Evolutionary conservation across 768 basidiomycete species (phyloP), one percentile per base, ranked within the genome.

Genomic region (Tricholomella constricta): DNA sequence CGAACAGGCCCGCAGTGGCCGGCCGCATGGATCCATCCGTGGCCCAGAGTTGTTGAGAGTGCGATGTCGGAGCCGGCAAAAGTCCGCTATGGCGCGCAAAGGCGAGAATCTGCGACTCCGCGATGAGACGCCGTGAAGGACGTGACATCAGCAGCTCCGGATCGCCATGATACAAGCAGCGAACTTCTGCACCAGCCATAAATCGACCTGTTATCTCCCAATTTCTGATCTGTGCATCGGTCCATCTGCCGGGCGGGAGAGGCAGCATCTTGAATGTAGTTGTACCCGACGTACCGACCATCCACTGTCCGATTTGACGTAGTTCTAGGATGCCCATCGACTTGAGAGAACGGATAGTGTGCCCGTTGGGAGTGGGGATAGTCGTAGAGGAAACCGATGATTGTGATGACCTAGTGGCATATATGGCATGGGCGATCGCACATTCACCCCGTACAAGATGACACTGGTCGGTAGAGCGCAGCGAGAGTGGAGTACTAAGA

Each of bases 391-490:
- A n/a, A n/a, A n/a, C n/a, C n/a, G n/a, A n/a, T n/a, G n/a, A n/a
- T n/a, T n/a, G n/a, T n/a, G n/a, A n/a, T n/a, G n/a, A n/a, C n/a
- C n/a, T n/a, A n/a, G n/a, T n/a, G n/a, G n/a, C n/a, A n/a, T n/a
- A n/a, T 35, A 44, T 10, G 19, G 20, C n/a, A 59, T 58, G 56
- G 11, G 41, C 48, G 12, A 61, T 45, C 1, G 60, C 52, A 12
- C 55, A 51, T 17, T 53, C 51, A 46, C 60, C 60, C 3, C 38
- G 5, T 2, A 42, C 17, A 0, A 52, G n/a, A 19, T 54, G 44
- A 3, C 50, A 47, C 23, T 49, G 48, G 29, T 63, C 57, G 0
- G 59, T 56, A 15, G 10, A n/a, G 12, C 48, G 1, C 1, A 60
- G 27, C 1, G 17, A 38, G 0, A 60, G 14, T 1, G 31, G 1